Evolutionary conservation across 352 stramenopile species (phyloP), one percentile per base, ranked within the genome.

Genomic region (Phytopythium sindhum): DNA sequence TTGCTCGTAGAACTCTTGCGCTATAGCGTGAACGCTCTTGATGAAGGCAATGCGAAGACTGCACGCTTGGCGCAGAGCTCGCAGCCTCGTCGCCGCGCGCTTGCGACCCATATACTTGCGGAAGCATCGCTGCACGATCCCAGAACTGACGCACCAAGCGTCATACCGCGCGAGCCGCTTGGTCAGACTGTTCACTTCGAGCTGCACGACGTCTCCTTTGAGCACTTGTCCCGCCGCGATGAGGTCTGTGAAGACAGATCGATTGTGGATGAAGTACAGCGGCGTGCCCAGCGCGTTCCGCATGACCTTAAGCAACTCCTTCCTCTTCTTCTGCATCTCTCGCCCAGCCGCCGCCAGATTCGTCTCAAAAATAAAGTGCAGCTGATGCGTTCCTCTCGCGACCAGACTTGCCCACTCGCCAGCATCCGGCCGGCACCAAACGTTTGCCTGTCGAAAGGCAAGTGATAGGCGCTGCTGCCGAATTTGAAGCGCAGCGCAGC

Each of bases 351-450:
- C 74, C 10, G 72, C 67, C 29, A 94, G 60, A 8, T 84, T 78
- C 14, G 71, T 68, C 33, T 94, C 78, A 61, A 92, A 94, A 14
- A 83, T 63, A n/a, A 86, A 82, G 50, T 94, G 86, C 1, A 75
- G 70, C 41, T 82, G 75, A 55, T 94, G 66, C 21, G 81, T 75
- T 23, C 86, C 86, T 35, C 86, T 72, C 29, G 88, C 71, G 8
- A 80, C 66, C 23, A 92, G 60, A 31, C 73, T 84, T 11, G 81
- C 58, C 86, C 86, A 94, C 60, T 94, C 86, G 5, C 86, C 86
- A 31, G 55, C 77, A 53, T 94, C 86, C 4, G 79, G 77, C 17
- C 86, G 77, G 52, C 86, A 94, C 86, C 86, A 94, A 26, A 90
- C 65, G 50, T 75, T 81, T 7, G 61, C 14, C 31, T 89, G 71